Evolutionary conservation across 2,329 filamentous ascomycete genomes (phyloP).

Genomic region (Pseudocercospora pini-densiflorae): DNA sequence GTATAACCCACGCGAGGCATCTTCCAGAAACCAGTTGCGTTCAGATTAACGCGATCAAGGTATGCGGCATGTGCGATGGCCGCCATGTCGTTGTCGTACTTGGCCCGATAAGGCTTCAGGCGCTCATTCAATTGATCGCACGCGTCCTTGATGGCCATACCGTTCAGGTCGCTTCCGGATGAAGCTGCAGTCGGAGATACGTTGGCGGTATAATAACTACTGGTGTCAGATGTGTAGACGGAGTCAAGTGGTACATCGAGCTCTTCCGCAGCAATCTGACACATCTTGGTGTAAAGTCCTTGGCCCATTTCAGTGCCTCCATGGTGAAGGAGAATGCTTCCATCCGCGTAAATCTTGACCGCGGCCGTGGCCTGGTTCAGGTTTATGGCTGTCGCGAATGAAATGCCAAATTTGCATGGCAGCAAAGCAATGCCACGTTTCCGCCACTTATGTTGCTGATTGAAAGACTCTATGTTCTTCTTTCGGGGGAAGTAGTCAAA

Average conservation of each 20-base stretch:
- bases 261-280: background rate
- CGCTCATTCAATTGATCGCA: background rate
- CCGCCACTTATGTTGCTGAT: slow-evolving; percentile 75
- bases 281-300: background rate
- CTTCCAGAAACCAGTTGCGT: slow-evolving; percentile 84
- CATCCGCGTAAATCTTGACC: slow-evolving; percentile 54
- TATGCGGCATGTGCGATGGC: background rate
- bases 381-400: slow-evolving; percentile 85
- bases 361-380: slow-evolving; percentile 94
- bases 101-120: background rate
- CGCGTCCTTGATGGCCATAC: background rate
- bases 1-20: slow-evolving; percentile 96
- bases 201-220: slow-evolving; percentile 95
- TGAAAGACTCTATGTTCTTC: background rate
- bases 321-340: background rate
- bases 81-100: background rate
- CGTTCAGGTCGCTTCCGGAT: background rate
- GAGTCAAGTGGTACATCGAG: slow-evolving; percentile 77
- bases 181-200: slow-evolving; percentile 92
- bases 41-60: background rate
- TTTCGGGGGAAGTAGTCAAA: background rate
- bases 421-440: slow-evolving; percentile 87
- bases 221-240: slow-evolving; percentile 91
- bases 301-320: background rate
- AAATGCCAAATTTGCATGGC: slow-evolving; percentile 97